Percentiles rank a stretch among this genome's conserved stretches.
These are phyloP conservation scores for Geranium incanum DNA, from an alignment of 441 rosid genomes.

Conservation along the genomic window DNA sequence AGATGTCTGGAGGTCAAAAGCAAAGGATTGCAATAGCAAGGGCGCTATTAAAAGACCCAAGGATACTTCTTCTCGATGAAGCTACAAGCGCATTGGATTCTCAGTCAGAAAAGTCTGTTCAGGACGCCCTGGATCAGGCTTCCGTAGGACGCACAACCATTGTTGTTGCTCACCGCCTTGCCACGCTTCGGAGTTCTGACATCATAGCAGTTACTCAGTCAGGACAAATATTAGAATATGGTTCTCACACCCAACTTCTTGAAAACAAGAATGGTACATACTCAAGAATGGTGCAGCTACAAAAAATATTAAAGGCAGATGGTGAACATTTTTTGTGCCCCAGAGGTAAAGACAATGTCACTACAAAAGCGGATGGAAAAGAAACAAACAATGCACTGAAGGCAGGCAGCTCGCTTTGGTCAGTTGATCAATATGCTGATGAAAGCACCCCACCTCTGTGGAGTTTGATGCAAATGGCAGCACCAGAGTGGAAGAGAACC, in stretches of 20 bases:
- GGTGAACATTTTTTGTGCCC: too few relatives aligned
- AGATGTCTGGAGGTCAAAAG: conserved; percentile 30
- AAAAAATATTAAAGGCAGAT: too few relatives aligned
- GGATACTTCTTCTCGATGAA: conserved; percentile 28
- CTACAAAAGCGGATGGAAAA: too few relatives aligned
- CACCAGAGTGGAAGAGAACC: conserved; percentile 17
- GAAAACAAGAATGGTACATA: conserved; percentile 16
- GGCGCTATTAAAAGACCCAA: conserved; percentile 25
- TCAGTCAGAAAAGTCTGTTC: conserved; percentile 25
- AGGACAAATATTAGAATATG: conserved; percentile 27
- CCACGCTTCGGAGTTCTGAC: conserved; percentile 24
- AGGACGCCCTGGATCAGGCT: conserved; percentile 23
- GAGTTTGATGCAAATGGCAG: too few relatives aligned
- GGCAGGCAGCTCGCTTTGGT: too few relatives aligned
- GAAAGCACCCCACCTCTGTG: too few relatives aligned
- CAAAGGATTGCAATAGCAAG: conserved; percentile 31
- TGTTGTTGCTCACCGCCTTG: conserved; percentile 24
- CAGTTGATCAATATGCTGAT: too few relatives aligned
- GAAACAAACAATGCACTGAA: too few relatives aligned
- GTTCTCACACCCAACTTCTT: conserved; percentile 19
- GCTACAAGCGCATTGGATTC: conserved; percentile 19
- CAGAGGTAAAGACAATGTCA: too few relatives aligned
- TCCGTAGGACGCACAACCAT: conserved; percentile 26
- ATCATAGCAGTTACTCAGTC: conserved; percentile 20
- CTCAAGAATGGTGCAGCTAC: conserved; percentile 19